Conservation (phyloP, 306 rosid species). For the Sesbania bispinosa region DNA sequence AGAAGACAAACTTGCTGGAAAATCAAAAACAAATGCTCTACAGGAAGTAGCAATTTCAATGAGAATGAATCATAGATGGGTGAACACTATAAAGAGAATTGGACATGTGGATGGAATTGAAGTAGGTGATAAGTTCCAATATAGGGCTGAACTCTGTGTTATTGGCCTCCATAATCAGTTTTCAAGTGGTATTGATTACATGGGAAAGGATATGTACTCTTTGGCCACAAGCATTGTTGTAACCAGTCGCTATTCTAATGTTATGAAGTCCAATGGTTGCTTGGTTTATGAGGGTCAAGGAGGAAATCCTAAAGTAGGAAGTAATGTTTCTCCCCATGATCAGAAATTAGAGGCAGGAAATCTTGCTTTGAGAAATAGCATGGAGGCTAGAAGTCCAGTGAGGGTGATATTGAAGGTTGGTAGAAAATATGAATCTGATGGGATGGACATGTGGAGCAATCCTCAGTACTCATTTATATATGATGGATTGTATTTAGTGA, state of each 20-base stretch:
- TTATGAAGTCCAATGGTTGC: neutral
- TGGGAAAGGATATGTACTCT: neutral
- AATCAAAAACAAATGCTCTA: neutral
- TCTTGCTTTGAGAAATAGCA: constrained; percentile 45
- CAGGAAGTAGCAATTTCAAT: neutral
- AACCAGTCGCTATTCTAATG: constrained; percentile 26
- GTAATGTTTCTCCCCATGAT: neutral
- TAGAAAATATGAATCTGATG: neutral
- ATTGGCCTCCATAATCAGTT: constrained; percentile 44
- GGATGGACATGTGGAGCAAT: neutral
- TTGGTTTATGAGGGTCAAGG: constrained; percentile 44
- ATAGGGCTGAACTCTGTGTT: constrained; percentile 31
- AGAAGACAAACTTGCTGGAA: neutral
- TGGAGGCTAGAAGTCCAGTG: constrained; percentile 26
- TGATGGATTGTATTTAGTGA: constrained; percentile 41
- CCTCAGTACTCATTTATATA: neutral
- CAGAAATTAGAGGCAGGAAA: constrained; percentile 39
- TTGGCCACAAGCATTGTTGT: constrained; percentile 48
- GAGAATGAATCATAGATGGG: neutral
- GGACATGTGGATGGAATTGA: constrained; percentile 40
- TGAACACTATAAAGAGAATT: constrained; percentile 15
- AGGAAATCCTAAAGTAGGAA: constrained; percentile 24
- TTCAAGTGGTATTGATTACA: constrained; percentile 38
- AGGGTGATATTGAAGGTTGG: constrained; percentile 32
- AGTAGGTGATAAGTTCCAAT: constrained; percentile 40